phyloP scores from a whole-genome alignment of 2,329 filamentous ascomycete genomes.

The Claviceps arundinis region DNA sequence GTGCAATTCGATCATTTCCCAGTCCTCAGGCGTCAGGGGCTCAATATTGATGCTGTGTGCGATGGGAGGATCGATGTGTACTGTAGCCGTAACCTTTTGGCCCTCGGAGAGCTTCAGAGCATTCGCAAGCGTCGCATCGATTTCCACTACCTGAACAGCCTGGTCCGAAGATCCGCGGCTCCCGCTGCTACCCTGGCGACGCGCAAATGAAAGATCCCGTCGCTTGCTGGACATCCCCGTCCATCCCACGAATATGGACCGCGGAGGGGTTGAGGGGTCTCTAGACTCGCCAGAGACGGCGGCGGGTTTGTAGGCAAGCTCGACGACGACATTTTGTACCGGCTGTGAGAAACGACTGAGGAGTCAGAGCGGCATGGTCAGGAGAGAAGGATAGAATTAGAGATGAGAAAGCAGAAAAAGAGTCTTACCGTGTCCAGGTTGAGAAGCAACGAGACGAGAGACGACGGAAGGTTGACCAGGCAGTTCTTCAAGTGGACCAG shows the following conservation, averaged over 20 bases:
- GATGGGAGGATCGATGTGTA: constrained; percentile 82
- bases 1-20: constrained; percentile 98
- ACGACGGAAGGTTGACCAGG: constrained; percentile 79
- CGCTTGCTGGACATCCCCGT: constrained; percentile 95
- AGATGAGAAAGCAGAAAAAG: constrained; percentile 7
- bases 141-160: constrained; percentile 65
- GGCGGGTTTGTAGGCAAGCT: constrained; percentile 56
- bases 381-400: neutral
- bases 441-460: constrained; percentile 70
- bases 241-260: constrained; percentile 84
- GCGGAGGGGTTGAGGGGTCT: constrained; percentile 35
- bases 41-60: constrained; percentile 96
- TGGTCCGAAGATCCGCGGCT: constrained; percentile 53
- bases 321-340: constrained; percentile 91
- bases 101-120: constrained; percentile 68
- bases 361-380: neutral
- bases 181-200: constrained; percentile 57
- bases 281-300: constrained; percentile 25
- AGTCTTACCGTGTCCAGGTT: constrained; percentile 74
- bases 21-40: constrained; percentile 85
- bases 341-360: constrained; percentile 37
- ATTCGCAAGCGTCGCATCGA: constrained; percentile 73
- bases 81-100: constrained; percentile 55
- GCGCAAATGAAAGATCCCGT: constrained; percentile 58
- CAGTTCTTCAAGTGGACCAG: constrained; percentile 86